Evolutionary conservation across 495 filamentous ascomycete species (phyloP).

Genomic region (Platismatia glauca): DNA sequence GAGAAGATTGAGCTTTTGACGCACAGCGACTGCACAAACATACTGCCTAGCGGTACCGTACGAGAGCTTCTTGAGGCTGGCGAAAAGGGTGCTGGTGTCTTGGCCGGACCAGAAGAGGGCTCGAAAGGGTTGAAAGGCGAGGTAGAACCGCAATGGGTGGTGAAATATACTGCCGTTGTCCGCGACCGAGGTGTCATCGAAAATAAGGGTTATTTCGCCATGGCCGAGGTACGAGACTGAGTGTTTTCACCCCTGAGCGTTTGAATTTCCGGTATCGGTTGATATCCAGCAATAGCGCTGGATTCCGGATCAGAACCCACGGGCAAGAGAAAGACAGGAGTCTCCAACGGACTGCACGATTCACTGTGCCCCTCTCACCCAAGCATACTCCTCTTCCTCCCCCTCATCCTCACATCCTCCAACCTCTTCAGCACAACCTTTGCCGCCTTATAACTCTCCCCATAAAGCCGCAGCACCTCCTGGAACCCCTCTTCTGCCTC

Average conservation of each 20-base stretch:
- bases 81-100: constrained; percentile 55
- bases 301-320: background rate
- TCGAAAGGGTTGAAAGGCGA: constrained; percentile 59
- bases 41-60: constrained; percentile 75
- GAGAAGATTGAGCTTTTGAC: constrained; percentile 81
- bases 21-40: constrained; percentile 89
- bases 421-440: constrained; percentile 61
- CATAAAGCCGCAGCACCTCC: constrained; percentile 54
- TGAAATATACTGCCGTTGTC: constrained; percentile 95
- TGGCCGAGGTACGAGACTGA: constrained; percentile 52
- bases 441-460: constrained; percentile 48
- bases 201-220: constrained; percentile 94
- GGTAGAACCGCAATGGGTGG: constrained; percentile 82
- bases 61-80: constrained; percentile 67
- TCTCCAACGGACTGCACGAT: too few relatives aligned
- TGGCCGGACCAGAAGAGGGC: constrained; percentile 41
- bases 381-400: constrained; percentile 96
- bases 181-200: constrained; percentile 91
- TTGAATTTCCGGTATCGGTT: background rate
- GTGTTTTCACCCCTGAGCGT: background rate
- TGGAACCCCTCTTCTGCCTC: constrained; percentile 69
- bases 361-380: constrained; percentile 43
- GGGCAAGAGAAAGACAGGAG: too few relatives aligned
- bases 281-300: constrained; percentile 8
- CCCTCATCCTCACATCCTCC: constrained; percentile 90